Conservation (phyloP, 2,329 filamentous ascomycete genomes). For the Xylogone sp. region DNA sequence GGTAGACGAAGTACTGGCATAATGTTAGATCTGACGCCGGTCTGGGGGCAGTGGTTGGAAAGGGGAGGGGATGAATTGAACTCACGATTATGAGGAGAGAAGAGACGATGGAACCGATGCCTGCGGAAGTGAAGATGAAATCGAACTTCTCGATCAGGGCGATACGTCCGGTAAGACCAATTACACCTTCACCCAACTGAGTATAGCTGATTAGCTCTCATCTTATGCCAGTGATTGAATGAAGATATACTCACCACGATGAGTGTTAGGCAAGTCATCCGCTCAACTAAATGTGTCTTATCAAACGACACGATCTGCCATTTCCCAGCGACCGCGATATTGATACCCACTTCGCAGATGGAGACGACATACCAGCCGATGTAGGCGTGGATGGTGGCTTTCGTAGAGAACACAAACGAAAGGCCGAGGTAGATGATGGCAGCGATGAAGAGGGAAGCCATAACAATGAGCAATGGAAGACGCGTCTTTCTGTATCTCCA, state of each 20-base stretch:
- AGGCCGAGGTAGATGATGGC: conserved; percentile 17
- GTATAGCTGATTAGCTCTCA: not conserved
- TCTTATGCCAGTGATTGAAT: too few relatives aligned
- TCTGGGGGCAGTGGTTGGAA: not conserved
- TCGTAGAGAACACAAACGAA: conserved; percentile 9
- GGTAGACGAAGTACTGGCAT: conserved; percentile 20
- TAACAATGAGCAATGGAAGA: conserved; percentile 11
- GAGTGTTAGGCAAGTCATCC: conserved; percentile 54
- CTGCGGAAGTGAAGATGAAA: not conserved
- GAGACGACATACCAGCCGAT: conserved; percentile 18
- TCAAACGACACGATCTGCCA: conserved; percentile 44
- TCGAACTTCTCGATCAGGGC: not conserved
- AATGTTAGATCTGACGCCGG: too few relatives aligned
- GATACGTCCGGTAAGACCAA: conserved; percentile 4
- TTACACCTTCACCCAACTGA: conserved; percentile 20
- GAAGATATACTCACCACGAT: conserved; percentile 44
- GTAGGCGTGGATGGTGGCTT: conserved; percentile 3
- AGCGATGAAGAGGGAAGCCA: conserved; percentile 11
- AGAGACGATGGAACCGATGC: conserved; percentile 12
- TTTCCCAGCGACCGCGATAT: conserved; percentile 16
- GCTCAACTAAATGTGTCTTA: conserved; percentile 52
- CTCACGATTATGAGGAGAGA: conserved; percentile 13
- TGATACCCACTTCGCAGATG: conserved; percentile 15
- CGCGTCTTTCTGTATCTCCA: conserved; percentile 16
- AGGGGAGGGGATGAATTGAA: not conserved